phyloP scores from a whole-genome alignment of 768 basidiomycete genomes.

The Leccinum variicolor region DNA sequence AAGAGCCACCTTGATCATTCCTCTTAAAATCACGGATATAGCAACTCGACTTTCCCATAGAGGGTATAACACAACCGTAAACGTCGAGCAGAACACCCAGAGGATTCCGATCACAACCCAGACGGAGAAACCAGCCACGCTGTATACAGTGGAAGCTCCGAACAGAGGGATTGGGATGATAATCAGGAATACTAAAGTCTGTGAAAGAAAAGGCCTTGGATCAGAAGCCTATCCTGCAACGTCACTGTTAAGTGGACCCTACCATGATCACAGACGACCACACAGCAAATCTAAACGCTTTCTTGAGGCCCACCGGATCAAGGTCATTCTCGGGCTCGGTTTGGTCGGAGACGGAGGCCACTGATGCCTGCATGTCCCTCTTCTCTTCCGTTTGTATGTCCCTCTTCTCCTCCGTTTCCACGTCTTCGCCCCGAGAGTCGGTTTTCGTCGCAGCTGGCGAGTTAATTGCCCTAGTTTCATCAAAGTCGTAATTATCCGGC shows the following conservation, averaged over 20 bases:
- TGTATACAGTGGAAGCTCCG: slow-evolving; percentile 73
- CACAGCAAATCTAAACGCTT: slow-evolving; percentile 79
- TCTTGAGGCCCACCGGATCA: slow-evolving; percentile 59
- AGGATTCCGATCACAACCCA: slow-evolving; percentile 83
- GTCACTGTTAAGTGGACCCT: slow-evolving; percentile 16
- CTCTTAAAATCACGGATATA: slow-evolving; percentile 52
- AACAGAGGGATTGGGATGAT: slow-evolving; percentile 85
- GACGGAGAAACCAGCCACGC: slow-evolving; percentile 58
- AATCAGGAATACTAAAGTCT: slow-evolving; percentile 64
- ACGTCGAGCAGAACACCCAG: slow-evolving; percentile 78
- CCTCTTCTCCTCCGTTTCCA: slow-evolving; percentile 40
- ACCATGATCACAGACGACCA: slow-evolving; percentile 70
- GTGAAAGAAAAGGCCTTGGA: background rate
- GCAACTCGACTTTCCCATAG: slow-evolving; percentile 79
- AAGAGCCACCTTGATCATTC: slow-evolving; percentile 57
- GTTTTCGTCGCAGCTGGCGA: slow-evolving; percentile 20
- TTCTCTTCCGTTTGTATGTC: slow-evolving; percentile 35
- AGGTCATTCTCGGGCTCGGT: slow-evolving; percentile 51
- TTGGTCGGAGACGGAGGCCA: slow-evolving; percentile 37
- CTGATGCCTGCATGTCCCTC: slow-evolving; percentile 29
- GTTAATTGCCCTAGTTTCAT: slow-evolving; percentile 77
- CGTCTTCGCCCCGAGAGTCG: slow-evolving; percentile 16
- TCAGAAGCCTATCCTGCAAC: background rate
- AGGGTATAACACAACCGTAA: slow-evolving; percentile 80
- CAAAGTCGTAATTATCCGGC: slow-evolving; percentile 84